phyloP scores from a whole-genome alignment of 352 stramenopile genomes.

The Proteromonas lacertae region DNA sequence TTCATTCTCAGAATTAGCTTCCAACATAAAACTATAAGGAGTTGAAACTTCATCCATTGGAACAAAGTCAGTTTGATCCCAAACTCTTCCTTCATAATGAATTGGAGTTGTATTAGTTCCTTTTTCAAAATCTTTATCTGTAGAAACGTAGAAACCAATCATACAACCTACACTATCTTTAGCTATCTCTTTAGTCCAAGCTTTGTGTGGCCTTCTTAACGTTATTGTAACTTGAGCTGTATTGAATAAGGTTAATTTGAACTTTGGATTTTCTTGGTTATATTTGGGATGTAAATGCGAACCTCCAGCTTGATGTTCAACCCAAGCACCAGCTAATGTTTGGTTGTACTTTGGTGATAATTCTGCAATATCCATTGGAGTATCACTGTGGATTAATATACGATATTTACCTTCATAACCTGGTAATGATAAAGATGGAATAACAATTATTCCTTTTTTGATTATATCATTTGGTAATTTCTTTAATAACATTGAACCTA shows the following conservation, averaged over 20 bases:
- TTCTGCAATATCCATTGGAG: neutral
- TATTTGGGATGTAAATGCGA: neutral
- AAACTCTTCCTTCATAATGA: slow-evolving; percentile 1
- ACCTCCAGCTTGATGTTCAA: neutral
- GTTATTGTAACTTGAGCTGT: neutral
- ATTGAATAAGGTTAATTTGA: neutral
- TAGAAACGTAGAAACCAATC: slow-evolving; percentile 4
- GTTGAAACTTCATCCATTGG: slow-evolving; percentile 1
- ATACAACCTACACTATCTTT: slow-evolving; percentile 3
- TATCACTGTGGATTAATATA: neutral
- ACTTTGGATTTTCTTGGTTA: slow-evolving; percentile 2
- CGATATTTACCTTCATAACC: neutral
- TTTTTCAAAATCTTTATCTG: neutral
- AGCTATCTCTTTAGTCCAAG: neutral
- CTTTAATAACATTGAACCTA: slow-evolving; percentile 1
- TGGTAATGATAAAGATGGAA: neutral
- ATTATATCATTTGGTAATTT: neutral
- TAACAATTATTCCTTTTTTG: neutral
- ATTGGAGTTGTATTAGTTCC: neutral
- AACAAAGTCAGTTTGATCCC: neutral
- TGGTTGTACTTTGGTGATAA: neutral
- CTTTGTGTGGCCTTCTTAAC: neutral
- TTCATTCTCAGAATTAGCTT: neutral
- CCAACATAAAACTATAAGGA: neutral
- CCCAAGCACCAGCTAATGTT: neutral